Percentiles rank a stretch among this genome's conserved stretches.
phyloP scores from a whole-genome alignment of 2,329 filamentous ascomycete genomes.

The Fusarium xylarioides region DNA sequence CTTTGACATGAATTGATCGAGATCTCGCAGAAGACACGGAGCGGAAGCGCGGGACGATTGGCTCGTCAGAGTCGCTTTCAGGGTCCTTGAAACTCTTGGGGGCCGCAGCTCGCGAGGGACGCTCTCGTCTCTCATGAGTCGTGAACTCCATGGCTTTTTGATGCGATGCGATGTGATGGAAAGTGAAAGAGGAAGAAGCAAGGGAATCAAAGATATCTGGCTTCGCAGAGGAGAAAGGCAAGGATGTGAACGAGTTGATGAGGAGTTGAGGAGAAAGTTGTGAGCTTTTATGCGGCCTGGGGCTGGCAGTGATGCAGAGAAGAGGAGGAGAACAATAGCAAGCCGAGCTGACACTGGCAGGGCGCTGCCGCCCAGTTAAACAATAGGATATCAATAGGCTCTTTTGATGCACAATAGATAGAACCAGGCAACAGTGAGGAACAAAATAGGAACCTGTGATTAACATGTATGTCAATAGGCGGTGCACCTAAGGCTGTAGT shows the following conservation, averaged over 20 bases:
- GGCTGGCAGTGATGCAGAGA: not conserved
- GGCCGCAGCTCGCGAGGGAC: conserved; percentile 11
- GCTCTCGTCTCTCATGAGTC: conserved; percentile 3
- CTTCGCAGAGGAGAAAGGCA: not conserved
- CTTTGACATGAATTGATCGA: not conserved
- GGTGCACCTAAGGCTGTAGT: not conserved
- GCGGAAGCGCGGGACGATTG: not conserved
- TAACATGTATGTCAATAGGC: not conserved
- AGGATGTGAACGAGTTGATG: not conserved
- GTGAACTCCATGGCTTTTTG: not conserved
- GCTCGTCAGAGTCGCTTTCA: conserved; percentile 1
- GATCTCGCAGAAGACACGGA: not conserved
- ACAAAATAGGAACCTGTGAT: not conserved
- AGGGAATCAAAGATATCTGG: not conserved
- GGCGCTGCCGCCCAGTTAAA: not conserved
- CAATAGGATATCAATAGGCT: not conserved
- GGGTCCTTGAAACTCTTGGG: conserved; percentile 1
- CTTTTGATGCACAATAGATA: not conserved
- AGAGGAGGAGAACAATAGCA: not conserved
- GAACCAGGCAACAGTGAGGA: not conserved
- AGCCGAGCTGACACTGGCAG: conserved; percentile 1
- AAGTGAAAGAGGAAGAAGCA: not conserved
- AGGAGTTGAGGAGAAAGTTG: not conserved
- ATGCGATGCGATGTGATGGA: not conserved
- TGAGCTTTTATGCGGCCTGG: not conserved